phyloP scores from a whole-genome alignment of 2,329 filamentous ascomycete species.

The Alternaria sp. region DNA sequence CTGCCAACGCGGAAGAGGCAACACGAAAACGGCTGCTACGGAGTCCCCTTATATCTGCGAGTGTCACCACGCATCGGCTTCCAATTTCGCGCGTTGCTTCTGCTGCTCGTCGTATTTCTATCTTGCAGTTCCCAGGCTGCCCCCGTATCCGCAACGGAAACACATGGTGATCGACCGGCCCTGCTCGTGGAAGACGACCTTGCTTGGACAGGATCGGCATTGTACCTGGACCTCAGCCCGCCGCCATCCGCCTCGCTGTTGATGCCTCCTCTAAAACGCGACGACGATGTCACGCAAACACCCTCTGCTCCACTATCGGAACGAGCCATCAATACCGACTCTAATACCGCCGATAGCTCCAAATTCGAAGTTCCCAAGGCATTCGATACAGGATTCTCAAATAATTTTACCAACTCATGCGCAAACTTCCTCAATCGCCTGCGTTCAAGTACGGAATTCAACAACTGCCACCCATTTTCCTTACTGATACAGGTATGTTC shows the following conservation, averaged over 20 bases:
- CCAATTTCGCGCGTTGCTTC: conserved; percentile 29
- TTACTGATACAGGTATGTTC: conserved; percentile 77
- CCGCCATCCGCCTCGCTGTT: conserved; percentile 40
- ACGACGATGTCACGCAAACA: conserved; percentile 36
- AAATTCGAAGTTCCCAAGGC: conserved; percentile 52
- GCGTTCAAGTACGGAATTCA: conserved; percentile 72
- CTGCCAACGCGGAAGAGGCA: conserved; percentile 30
- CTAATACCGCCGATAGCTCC: conserved; percentile 22
- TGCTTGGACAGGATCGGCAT: conserved; percentile 41
- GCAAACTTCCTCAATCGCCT: conserved; percentile 74
- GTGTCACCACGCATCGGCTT: conserved; percentile 20
- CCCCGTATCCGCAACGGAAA: conserved; percentile 33
- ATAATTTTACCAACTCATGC: conserved; percentile 66
- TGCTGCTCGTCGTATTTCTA: conserved; percentile 38
- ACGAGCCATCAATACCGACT: conserved; percentile 37
- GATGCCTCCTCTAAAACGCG: conserved; percentile 44
- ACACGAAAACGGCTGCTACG: conserved; percentile 32
- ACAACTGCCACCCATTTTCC: conserved; percentile 82
- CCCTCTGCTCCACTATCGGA: conserved; percentile 36
- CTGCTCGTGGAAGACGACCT: conserved; percentile 36
- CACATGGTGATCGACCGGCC: conserved; percentile 47
- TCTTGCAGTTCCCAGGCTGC: conserved; percentile 39
- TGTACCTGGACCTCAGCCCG: conserved; percentile 43
- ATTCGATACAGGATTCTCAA: conserved; percentile 60
- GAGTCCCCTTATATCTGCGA: conserved; percentile 29